These are phyloP conservation scores for Epichloe baconii DNA, from an alignment of 2,329 filamentous ascomycete species.

Conservation along the genomic window DNA sequence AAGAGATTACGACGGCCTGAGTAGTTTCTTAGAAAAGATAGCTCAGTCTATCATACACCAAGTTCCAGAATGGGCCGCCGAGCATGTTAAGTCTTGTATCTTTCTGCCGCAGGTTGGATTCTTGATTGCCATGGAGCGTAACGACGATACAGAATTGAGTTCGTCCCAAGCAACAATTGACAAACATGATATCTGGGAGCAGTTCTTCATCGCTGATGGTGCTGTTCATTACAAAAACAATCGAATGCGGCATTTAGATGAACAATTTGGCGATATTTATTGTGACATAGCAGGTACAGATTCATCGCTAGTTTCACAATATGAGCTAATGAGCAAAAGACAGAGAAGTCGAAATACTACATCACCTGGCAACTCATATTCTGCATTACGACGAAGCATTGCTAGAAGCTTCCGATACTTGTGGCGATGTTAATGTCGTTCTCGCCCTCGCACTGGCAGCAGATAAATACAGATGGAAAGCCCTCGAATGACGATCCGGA, in stretches of 20 bases:
- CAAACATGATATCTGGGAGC: slow-evolving; percentile 55
- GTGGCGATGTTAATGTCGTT: slow-evolving; percentile 78
- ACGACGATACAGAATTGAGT: slow-evolving; percentile 36
- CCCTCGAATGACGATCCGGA: slow-evolving; percentile 54
- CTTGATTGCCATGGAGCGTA: slow-evolving; percentile 56
- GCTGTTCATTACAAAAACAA: slow-evolving; percentile 77
- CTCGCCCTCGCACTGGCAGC: slow-evolving; percentile 71
- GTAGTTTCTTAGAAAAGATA: slow-evolving; percentile 56
- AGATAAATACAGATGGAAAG: slow-evolving; percentile 54
- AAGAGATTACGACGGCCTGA: slow-evolving; percentile 63
- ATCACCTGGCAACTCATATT: slow-evolving; percentile 58
- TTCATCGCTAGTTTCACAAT: neutral
- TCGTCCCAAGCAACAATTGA: slow-evolving; percentile 49
- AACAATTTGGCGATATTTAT: slow-evolving; percentile 72
- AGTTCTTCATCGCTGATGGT: slow-evolving; percentile 59
- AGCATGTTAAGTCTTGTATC: slow-evolving; percentile 58
- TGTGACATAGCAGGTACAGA: slow-evolving; percentile 63
- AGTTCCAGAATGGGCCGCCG: slow-evolving; percentile 45
- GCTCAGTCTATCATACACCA: slow-evolving; percentile 48
- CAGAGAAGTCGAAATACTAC: slow-evolving; percentile 77
- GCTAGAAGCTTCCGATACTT: slow-evolving; percentile 57
- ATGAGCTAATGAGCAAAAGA: slow-evolving; percentile 35
- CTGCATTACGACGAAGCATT: slow-evolving; percentile 57
- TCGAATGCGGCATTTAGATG: slow-evolving; percentile 69
- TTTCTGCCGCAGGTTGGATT: slow-evolving; percentile 91